Conservation (phyloP, 345 rosid species). For the Melastoma malabathricum region DNA sequence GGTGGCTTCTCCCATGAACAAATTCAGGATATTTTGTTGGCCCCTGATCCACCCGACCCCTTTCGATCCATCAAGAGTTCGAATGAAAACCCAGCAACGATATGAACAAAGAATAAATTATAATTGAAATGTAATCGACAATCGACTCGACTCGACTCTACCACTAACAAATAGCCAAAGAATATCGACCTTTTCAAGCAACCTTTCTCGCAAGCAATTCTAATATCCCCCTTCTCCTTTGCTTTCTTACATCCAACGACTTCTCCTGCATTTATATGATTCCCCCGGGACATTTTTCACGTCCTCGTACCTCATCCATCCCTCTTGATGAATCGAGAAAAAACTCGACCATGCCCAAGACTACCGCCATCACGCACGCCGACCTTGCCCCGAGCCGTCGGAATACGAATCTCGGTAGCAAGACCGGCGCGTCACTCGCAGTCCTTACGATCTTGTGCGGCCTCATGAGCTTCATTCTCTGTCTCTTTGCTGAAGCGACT, state of each 20-base stretch:
- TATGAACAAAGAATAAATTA: no score
- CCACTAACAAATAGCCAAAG: slow-evolving; percentile 18
- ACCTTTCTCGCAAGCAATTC: slow-evolving; percentile 89
- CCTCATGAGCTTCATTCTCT: slow-evolving; percentile 61
- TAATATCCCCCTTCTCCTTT: slow-evolving; percentile 13
- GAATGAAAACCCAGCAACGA: no score
- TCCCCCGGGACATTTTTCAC: no score
- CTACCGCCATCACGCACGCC: slow-evolving; percentile 63
- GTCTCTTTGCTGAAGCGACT: slow-evolving; percentile 80
- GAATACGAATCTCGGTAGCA: slow-evolving; percentile 58
- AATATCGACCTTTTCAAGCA: slow-evolving; percentile 74
- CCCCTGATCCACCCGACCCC: slow-evolving; percentile 34
- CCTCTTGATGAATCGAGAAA: no score
- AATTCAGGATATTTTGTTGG: slow-evolving; percentile 17
- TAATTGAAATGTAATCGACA: neutral
- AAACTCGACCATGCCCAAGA: slow-evolving; percentile 21
- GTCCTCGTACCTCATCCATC: no score
- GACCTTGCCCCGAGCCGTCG: slow-evolving; percentile 55
- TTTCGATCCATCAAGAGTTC: no score
- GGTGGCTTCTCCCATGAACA: slow-evolving; percentile 18
- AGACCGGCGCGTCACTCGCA: slow-evolving; percentile 32
- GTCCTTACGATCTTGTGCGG: slow-evolving; percentile 57
- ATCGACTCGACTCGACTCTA: slow-evolving; percentile 9
- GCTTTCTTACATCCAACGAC: neutral
- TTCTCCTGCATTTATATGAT: no score